These are phyloP conservation scores for Mitragyna speciosa DNA, from an alignment of 257 asterid genomes.

Conservation along the genomic window DNA sequence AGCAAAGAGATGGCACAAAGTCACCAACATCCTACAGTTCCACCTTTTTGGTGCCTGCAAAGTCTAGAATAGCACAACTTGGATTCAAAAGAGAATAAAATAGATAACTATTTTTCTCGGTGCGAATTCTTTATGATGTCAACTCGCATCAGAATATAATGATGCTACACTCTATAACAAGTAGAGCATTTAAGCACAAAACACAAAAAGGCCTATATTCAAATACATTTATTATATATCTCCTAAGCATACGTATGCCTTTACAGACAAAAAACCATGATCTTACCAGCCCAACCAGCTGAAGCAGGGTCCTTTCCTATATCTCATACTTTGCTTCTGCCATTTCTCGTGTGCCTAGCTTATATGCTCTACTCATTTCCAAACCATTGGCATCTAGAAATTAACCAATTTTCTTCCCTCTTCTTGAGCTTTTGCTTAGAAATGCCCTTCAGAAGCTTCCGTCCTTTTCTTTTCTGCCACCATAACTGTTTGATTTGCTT, in stretches of 20 bases:
- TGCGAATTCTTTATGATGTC: neutral
- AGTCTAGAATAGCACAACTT: neutral
- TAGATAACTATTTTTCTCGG: neutral
- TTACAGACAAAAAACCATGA: neutral
- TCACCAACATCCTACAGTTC: neutral
- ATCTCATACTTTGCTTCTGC: constrained; percentile 86
- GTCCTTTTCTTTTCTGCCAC: constrained; percentile 75
- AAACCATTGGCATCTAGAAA: constrained; percentile 89
- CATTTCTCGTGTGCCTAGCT: constrained; percentile 88
- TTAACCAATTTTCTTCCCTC: constrained; percentile 87
- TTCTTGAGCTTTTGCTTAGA: constrained; percentile 94
- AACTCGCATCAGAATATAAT: neutral
- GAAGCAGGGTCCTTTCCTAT: constrained; percentile 97
- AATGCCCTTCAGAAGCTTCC: constrained; percentile 71
- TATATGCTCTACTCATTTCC: constrained; percentile 86
- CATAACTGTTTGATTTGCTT: constrained; percentile 91
- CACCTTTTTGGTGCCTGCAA: neutral
- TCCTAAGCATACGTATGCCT: neutral
- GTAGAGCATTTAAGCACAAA: neutral
- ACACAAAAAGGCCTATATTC: neutral
- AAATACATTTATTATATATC: neutral
- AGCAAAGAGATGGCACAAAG: neutral
- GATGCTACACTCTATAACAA: neutral
- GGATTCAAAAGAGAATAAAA: neutral
- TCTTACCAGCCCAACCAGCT: constrained; percentile 93